Evolutionary conservation across 192 early-diverging fungal genomes (phyloP), one percentile per base, ranked within the genome.

Genomic region (Hyaloraphidium curvatum): DNA sequence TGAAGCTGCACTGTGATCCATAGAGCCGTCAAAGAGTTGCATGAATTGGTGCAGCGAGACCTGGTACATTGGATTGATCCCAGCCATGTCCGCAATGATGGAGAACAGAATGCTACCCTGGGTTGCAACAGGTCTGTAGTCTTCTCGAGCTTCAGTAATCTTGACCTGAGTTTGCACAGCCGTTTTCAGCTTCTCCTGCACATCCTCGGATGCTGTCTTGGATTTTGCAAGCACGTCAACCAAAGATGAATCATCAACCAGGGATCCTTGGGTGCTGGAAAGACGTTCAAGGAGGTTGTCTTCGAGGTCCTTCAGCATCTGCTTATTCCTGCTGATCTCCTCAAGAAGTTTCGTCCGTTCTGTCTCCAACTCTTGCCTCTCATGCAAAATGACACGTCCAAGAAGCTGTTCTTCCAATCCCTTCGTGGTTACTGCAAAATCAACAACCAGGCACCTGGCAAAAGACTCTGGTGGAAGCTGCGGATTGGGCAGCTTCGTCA

Each of bases 41-140:
- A 79, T 55, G 62, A 79, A 79, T 56, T 79, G 77, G 57, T 78
- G 75, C 14, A 79, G 62, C 5, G 72, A 70, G 17, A 73, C 73
- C 53, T 79, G 77, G 57, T 79, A 79, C 77, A 79, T 79, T 31
- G 67, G 65, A 31, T 78, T 78, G 27, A 79, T 75, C 77, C 78
- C 78, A 52, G 59, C 62, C 77, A 79, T 78, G 40, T 79, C 77
- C 9, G 77, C 75, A 64, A 79, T 77, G 60, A 79, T 61, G 62
- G 78, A 79, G 52, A 78, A 79, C 27, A 79, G 71, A 59, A 79
- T 79, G 35, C 63, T 67, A 4, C 77, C 77, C 2, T 75, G 70
- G 22, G 55, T 66, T 13, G 77, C 77, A 2, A 79, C 77, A 16
- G 77, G 77, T 28, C 77, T 57, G 52, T 75, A 79, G 55, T 79